Evolutionary conservation across 768 basidiomycete genomes (phyloP).

Genomic region (Collybiopsis luxurians): DNA sequence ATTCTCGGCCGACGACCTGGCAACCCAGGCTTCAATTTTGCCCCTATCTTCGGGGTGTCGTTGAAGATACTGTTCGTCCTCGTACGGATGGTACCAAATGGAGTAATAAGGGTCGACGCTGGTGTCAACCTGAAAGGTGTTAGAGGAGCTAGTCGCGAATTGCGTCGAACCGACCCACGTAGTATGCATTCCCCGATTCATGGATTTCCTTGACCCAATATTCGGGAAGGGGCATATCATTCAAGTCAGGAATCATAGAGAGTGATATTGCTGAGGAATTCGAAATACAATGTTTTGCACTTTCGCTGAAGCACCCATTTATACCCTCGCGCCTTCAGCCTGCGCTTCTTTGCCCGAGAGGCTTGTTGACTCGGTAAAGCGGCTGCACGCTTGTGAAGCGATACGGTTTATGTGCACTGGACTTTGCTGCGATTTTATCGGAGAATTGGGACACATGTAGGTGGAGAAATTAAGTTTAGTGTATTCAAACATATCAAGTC

Average conservation of each 20-base stretch:
- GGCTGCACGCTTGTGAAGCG: too few relatives aligned
- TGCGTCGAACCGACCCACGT: constrained; percentile 27
- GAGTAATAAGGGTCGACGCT: constrained; percentile 57
- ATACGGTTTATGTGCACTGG: too few relatives aligned
- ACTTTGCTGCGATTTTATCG: too few relatives aligned
- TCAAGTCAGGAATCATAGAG: constrained; percentile 15
- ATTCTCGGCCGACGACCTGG: too few relatives aligned
- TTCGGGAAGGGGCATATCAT: constrained; percentile 35
- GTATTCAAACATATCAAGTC: too few relatives aligned
- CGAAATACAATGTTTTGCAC: too few relatives aligned
- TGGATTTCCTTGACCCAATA: constrained; percentile 49
- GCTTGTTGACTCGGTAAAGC: too few relatives aligned
- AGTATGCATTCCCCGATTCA: constrained; percentile 37
- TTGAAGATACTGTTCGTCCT: constrained; percentile 59
- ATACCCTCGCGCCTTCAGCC: too few relatives aligned
- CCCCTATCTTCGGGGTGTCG: constrained; percentile 49
- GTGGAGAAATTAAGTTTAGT: too few relatives aligned
- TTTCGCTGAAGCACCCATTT: too few relatives aligned
- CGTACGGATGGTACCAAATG: constrained; percentile 73
- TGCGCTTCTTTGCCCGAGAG: too few relatives aligned
- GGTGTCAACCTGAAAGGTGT: constrained; percentile 53
- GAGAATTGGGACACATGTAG: too few relatives aligned
- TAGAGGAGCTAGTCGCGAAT: neutral
- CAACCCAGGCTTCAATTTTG: constrained; percentile 23
- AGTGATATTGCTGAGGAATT: neutral